Percentiles rank a stretch among this genome's conserved stretches.
Evolutionary conservation across 139 green algal genomes (phyloP).

Genomic region (Asterochloris sp.): DNA sequence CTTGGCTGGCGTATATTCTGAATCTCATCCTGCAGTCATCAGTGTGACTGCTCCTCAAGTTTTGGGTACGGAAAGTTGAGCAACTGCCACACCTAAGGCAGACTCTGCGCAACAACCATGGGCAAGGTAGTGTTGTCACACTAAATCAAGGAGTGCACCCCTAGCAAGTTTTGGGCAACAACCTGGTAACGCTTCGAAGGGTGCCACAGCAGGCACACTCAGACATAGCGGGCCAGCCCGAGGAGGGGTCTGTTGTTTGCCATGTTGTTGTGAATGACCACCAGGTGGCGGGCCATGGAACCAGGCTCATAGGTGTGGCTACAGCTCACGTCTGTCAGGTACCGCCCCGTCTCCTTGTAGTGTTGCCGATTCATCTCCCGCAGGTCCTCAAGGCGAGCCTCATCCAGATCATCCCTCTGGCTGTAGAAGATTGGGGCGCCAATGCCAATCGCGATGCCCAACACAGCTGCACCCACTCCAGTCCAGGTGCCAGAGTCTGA

Average conservation of each 20-base stretch:
- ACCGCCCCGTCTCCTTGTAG: constrained; percentile 77
- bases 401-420: constrained; percentile 65
- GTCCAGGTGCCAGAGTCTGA: constrained; percentile 64
- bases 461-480: constrained; percentile 42
- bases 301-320: background rate
- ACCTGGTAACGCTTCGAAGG: background rate
- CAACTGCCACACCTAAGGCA: background rate
- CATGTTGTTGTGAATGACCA: background rate
- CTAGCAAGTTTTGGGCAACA: background rate
- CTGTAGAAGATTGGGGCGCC: constrained; percentile 79
- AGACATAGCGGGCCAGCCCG: background rate
- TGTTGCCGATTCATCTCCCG: constrained; percentile 75
- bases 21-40: constrained; percentile 70
- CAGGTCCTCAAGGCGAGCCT: constrained; percentile 77
- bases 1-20: constrained; percentile 66
- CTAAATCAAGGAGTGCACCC: background rate
- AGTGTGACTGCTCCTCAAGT: background rate
- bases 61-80: background rate
- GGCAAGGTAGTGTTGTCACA: background rate
- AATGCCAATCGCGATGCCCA: constrained; percentile 55
- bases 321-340: constrained; percentile 45
- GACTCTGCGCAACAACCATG: background rate
- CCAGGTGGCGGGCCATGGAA: background rate
- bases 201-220: background rate
- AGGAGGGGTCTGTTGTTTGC: background rate